Conservation (phyloP, 1,284 basidiomycete species). For the Microbotryum silenes-acaulis region DNA sequence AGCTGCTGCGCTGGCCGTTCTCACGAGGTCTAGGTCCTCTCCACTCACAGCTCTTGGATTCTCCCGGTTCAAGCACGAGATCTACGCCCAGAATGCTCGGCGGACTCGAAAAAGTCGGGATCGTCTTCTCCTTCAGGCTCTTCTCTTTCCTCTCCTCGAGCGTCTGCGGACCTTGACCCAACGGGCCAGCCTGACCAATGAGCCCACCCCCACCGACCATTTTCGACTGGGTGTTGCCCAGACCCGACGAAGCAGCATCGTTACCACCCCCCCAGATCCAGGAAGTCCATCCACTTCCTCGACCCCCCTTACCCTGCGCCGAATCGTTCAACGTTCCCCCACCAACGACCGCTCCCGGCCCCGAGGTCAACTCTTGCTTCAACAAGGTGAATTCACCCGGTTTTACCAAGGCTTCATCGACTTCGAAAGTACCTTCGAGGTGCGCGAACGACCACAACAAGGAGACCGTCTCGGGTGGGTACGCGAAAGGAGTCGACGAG, state of each 20-base stretch:
- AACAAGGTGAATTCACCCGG: constrained; percentile 42
- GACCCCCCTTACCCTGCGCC: constrained; percentile 38
- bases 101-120: constrained; percentile 72
- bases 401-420: constrained; percentile 45
- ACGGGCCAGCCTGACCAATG: not conserved
- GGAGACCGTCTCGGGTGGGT: constrained; percentile 50
- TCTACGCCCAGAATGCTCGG: constrained; percentile 80
- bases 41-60: constrained; percentile 67
- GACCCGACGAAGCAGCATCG: constrained; percentile 46
- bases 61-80: constrained; percentile 63
- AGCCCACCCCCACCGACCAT: constrained; percentile 41
- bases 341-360: constrained; percentile 28
- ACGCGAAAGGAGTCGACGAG: constrained; percentile 8
- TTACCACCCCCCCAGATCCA: constrained; percentile 48
- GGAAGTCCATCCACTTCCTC: constrained; percentile 39
- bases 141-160: constrained; percentile 49
- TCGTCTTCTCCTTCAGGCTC: constrained; percentile 53
- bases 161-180: constrained; percentile 13
- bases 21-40: not conserved
- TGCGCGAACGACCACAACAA: constrained; percentile 84
- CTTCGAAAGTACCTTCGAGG: constrained; percentile 58
- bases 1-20: not conserved
- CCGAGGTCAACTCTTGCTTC: constrained; percentile 39
- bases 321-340: constrained; percentile 46
- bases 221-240: not conserved